Evolutionary conservation across 2,329 filamentous ascomycete genomes (phyloP), one percentile per base, ranked within the genome.

Genomic region (Aspergillus eucalypticola): DNA sequence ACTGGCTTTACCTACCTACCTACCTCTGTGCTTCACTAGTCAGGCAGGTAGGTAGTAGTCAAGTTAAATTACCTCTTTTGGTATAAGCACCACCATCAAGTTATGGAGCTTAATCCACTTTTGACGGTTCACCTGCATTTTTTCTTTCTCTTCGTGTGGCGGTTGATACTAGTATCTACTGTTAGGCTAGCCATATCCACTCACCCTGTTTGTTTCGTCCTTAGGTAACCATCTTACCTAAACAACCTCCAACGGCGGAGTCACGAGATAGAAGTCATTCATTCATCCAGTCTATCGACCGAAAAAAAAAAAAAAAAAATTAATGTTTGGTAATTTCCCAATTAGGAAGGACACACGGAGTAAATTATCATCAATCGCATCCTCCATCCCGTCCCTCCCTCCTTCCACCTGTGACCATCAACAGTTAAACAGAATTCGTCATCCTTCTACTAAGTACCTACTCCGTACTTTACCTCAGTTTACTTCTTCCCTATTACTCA

Each of bases 121-220:
- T 50, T 50, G 46, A 50, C 46, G 46, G 46, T 50, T 50, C 46
- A 50, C 46, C 25, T 50, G 46, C 46, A 50, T 50, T 50, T 27
- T 21, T 44, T 19, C 27, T 42, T 5, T 42, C 19, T 42, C 17
- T 42, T 8, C 13, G 7, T 41, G 7, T 49, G 25, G 44, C 21
- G 23, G 25, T 25, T 49, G 44, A 49, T 27, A 49, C 5, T 27
- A 19, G 7, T 27, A 49, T n/a, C 46, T 25, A 27, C 25, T 27
- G 25, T 27, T 35, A 35, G 32, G 32, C 32, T 35, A 35, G 32
- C 32, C 32, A 35, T 5, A 35, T 35, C 11, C 32, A 35, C 32
- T 35, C 32, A 35, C 32, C 29, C 32, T 13, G 11, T 13, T 1
- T 4, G 32, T 35, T 11, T 13, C 11, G 32, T 35, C 25, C 46